Evolutionary conservation across 441 rosid genomes (phyloP).

Genomic region (Isatis lusitanica): DNA sequence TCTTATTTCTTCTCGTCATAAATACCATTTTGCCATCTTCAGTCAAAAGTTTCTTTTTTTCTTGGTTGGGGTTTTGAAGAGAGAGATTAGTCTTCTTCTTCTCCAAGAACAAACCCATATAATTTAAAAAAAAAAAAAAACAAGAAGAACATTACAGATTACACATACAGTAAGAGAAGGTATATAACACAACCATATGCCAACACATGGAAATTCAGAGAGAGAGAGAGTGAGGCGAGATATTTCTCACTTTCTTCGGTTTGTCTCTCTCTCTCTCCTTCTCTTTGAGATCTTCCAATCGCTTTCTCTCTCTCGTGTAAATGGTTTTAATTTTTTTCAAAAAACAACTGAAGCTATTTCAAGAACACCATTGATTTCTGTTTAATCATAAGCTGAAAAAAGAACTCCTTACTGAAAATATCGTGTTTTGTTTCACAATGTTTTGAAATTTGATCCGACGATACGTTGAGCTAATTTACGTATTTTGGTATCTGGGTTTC

Average conservation of each 20-base stretch:
- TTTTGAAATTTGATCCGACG: conserved; percentile 31
- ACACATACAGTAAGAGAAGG: conserved; percentile 34
- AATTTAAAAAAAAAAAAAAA: background rate
- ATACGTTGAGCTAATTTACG: conserved; percentile 5
- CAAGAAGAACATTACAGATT: conserved; percentile 26
- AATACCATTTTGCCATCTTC: conserved; percentile 35
- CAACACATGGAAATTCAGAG: conserved; percentile 31
- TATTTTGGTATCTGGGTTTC: conserved; percentile 15
- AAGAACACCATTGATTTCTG: conserved; percentile 22
- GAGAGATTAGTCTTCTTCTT: conserved; percentile 24
- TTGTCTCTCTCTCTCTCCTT: conserved; percentile 7
- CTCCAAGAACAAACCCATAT: conserved; percentile 3
- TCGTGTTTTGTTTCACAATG: conserved; percentile 22
- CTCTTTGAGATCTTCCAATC: conserved; percentile 38
- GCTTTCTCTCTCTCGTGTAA: conserved; percentile 2
- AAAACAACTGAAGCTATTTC: conserved; percentile 5
- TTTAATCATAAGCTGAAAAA: conserved; percentile 2
- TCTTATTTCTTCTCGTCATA: conserved; percentile 28
- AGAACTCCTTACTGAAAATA: background rate
- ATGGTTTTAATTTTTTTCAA: background rate
- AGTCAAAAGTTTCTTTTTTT: conserved; percentile 5
- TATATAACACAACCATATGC: conserved; percentile 34
- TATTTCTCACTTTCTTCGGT: conserved; percentile 26
- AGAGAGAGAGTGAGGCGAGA: conserved; percentile 17
- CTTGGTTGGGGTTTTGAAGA: conserved; percentile 27